Percentiles rank a stretch among this genome's conserved stretches.
Conservation (phyloP, 176 grass and related monocot species). For the Puccinellia tenuiflora region DNA sequence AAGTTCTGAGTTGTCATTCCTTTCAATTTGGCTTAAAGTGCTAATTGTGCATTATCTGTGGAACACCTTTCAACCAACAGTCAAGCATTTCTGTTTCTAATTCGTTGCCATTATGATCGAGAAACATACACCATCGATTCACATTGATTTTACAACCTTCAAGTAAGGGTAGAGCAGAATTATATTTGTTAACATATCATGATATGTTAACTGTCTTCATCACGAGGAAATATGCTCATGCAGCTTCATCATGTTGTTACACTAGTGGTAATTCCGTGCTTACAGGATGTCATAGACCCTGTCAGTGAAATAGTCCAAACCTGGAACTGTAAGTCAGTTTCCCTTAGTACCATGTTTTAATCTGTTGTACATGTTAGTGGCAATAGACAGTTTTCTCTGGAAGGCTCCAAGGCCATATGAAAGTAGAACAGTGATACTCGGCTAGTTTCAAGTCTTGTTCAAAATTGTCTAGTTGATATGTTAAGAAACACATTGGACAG, state of each 20-base stretch:
- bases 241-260: background rate
- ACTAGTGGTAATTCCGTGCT: background rate
- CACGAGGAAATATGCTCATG: background rate
- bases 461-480: background rate
- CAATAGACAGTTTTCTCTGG: background rate
- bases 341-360: background rate
- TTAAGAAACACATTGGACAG: background rate
- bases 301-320: background rate
- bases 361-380: background rate
- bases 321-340: background rate
- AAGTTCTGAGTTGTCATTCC: background rate
- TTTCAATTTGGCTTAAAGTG: background rate
- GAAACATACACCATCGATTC: background rate
- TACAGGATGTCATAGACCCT: background rate
- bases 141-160: background rate
- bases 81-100: background rate
- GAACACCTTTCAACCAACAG: constrained; percentile 12
- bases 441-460: background rate
- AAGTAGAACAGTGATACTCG: background rate
- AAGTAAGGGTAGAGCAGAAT: background rate
- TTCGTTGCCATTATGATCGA: background rate
- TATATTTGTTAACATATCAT: background rate
- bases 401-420: background rate
- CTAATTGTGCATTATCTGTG: background rate
- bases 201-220: background rate